Conservation (phyloP, 108 stramenopile species). For the Poteriospumella lacustris region DNA sequence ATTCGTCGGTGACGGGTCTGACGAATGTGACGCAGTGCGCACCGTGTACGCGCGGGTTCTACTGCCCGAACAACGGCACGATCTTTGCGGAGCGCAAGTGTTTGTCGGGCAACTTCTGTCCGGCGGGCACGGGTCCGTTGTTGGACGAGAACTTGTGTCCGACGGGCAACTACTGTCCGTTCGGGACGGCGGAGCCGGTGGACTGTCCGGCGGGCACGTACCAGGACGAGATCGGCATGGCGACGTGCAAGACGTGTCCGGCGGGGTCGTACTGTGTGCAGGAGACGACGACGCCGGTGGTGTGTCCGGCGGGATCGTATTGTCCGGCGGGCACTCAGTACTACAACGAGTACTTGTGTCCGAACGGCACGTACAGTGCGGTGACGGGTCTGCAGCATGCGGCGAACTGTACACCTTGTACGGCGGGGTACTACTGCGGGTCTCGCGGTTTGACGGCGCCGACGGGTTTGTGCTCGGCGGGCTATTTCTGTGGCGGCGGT, state of each 20-base stretch:
- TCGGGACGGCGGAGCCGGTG: slow-evolving; percentile 34
- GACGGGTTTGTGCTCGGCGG: slow-evolving; percentile 37
- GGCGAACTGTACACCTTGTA: slow-evolving; percentile 41
- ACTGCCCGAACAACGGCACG: slow-evolving; percentile 31
- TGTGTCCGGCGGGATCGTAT: slow-evolving; percentile 1
- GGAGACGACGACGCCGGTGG: no score
- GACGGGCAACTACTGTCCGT: slow-evolving; percentile 48
- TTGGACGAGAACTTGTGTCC: slow-evolving; percentile 35
- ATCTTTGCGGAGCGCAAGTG: neutral
- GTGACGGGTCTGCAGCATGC: neutral
- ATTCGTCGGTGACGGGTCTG: slow-evolving; percentile 18
- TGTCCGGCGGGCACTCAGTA: neutral
- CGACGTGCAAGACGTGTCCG: slow-evolving; percentile 41
- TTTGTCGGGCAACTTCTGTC: neutral
- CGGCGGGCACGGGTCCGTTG: no score
- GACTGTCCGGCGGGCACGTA: slow-evolving; percentile 36
- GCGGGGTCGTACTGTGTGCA: slow-evolving; percentile 50
- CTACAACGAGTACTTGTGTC: slow-evolving; percentile 20
- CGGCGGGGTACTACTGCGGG: slow-evolving; percentile 33
- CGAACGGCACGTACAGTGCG: slow-evolving; percentile 30
- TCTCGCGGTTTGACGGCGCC: neutral
- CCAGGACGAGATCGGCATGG: slow-evolving; percentile 15
- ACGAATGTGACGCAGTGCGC: slow-evolving; percentile 27
- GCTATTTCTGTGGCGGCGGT: slow-evolving; percentile 31
- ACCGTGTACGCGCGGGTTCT: slow-evolving; percentile 33